These are phyloP conservation scores for Aspergillus neoniger DNA, from an alignment of 2,329 filamentous ascomycete species.

Conservation along the genomic window DNA sequence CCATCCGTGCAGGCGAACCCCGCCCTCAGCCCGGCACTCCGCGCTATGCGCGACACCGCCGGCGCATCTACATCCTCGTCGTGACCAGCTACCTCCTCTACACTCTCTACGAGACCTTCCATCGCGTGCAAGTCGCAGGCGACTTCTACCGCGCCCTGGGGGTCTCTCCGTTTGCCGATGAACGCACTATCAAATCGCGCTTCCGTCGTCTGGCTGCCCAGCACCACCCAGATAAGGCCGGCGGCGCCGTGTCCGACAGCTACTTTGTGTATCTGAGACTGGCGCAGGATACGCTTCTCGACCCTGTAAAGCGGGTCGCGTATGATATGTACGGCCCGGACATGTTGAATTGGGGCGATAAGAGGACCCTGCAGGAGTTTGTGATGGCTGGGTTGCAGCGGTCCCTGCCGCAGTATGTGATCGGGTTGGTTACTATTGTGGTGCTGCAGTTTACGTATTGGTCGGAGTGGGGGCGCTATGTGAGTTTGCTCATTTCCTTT, in stretches of 20 bases:
- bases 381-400: constrained; percentile 64
- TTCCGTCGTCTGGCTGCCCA: constrained; percentile 73
- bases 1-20: constrained; percentile 84
- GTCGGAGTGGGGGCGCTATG: constrained; percentile 48
- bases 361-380: constrained; percentile 68
- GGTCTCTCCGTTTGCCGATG: constrained; percentile 67
- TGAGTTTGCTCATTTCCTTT: constrained; percentile 30
- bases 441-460: constrained; percentile 46
- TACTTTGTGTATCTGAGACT: constrained; percentile 82
- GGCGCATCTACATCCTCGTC: constrained; percentile 79
- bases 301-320: constrained; percentile 75
- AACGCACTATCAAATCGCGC: constrained; percentile 76
- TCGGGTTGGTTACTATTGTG: constrained; percentile 38
- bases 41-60: constrained; percentile 71
- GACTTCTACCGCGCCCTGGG: constrained; percentile 80
- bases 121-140: constrained; percentile 68
- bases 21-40: constrained; percentile 69
- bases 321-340: constrained; percentile 86
- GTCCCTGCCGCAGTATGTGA: constrained; percentile 42
- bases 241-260: constrained; percentile 39
- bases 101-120: constrained; percentile 89
- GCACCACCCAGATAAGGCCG: constrained; percentile 81
- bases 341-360: constrained; percentile 60
- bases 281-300: constrained; percentile 78
- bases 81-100: constrained; percentile 83